Base-by-base conservation (phyloP, 2,329 filamentous ascomycete genomes). In the Cladophialophora psammophila region DNA sequence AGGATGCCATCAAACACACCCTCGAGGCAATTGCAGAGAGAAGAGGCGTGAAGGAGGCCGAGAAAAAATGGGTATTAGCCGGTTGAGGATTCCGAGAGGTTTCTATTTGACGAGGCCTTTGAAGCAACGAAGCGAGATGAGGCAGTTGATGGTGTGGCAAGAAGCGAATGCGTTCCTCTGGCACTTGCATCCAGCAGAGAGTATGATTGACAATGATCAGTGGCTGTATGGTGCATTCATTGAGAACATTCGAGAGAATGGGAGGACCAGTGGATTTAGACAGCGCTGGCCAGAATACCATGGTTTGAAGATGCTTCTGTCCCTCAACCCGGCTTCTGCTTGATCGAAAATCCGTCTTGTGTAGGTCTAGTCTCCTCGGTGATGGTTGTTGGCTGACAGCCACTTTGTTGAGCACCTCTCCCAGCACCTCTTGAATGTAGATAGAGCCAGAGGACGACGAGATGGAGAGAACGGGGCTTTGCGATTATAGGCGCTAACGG, bases 1-100 rank as follows among this genome's bases (percentile, higher is more conserved):
- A 90, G 73, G 86, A 88, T 20, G 86, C 88, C 31, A 88, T 96
- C 72, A 91, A 88, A 74, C 86, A 88, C 61, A 94, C 91, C 0
- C 80, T 95, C 20, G 88, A 88, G 67, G 79, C 80, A 9, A 81
- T 91, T 60, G 92, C 92, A 9, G 84, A 85, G 52, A 84, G 90
- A 48, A 83, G 88, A 62, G 88, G 84, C 68, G 84, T 83, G 74
- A 90, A 84, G 70, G 86, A 82, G 78, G 86, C 78, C 71, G 89
- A 89, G 70, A 91, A 91, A 81, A 84, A 83, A 72, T 91, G 90
- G 88, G 83, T 83, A 59, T 78, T 85, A 69, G 35, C 67, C 10
- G 50, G 55, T 10, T 67, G 62, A 64, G 53, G 34, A 15, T 12
- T 18, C 45, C 10, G 42, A 26, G 18, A 42, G 36, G 36, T 10